Evolutionary conservation across 768 basidiomycete genomes (phyloP).

Genomic region (Lactarius deliciosus): DNA sequence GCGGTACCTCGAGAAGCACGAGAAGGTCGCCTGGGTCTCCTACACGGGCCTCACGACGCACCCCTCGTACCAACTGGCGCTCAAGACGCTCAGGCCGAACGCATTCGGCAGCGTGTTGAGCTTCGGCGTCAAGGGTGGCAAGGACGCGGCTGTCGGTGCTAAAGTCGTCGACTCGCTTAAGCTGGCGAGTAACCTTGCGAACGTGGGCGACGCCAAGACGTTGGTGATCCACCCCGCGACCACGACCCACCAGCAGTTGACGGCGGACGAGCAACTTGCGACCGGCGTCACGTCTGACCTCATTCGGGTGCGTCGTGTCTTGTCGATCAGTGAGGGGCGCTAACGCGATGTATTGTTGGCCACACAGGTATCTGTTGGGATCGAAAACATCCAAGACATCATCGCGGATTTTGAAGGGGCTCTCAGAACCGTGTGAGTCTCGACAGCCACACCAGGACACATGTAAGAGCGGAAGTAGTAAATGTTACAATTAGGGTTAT

Average conservation of each 20-base stretch:
- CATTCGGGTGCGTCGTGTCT: constrained; percentile 53
- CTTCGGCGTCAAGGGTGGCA: constrained; percentile 70
- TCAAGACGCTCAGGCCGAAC: constrained; percentile 53
- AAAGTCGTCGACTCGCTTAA: constrained; percentile 67
- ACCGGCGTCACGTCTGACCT: constrained; percentile 74
- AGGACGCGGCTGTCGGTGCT: constrained; percentile 44
- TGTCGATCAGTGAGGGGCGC: neutral
- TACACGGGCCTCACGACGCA: constrained; percentile 72
- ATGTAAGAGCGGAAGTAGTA: neutral
- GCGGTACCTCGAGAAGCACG: constrained; percentile 58
- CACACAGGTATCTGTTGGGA: constrained; percentile 42
- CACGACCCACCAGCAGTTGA: constrained; percentile 75
- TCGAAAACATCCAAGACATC: constrained; percentile 45
- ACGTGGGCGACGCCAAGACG: constrained; percentile 76
- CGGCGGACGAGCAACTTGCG: constrained; percentile 54
- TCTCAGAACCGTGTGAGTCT: constrained; percentile 32
- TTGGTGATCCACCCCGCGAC: constrained; percentile 76
- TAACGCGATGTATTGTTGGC: neutral
- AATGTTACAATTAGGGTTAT: neutral
- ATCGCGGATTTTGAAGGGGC: constrained; percentile 45
- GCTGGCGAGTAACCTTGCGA: constrained; percentile 73
- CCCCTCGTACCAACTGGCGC: constrained; percentile 56
- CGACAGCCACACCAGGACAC: neutral
- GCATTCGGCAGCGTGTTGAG: constrained; percentile 71
- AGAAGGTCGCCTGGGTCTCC: constrained; percentile 74